These are phyloP conservation scores for Apiotrichum veenhuisii DNA, from an alignment of 1,284 basidiomycete genomes.

Conservation along the genomic window DNA sequence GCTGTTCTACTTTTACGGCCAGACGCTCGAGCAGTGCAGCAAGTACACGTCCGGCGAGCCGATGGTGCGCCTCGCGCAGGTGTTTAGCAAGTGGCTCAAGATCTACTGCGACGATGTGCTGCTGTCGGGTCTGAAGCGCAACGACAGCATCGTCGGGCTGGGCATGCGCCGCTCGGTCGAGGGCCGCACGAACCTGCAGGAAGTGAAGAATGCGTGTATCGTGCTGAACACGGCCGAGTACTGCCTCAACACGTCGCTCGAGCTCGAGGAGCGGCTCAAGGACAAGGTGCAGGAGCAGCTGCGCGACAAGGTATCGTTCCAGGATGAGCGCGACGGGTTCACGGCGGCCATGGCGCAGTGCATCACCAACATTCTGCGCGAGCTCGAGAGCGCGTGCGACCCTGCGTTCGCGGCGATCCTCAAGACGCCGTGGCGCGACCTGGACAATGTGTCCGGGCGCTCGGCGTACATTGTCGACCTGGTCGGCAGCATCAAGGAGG, in stretches of 20 bases:
- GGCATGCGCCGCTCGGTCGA: constrained; percentile 65
- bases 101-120: constrained; percentile 92
- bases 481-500: constrained; percentile 79
- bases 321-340: constrained; percentile 82
- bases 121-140: constrained; percentile 64
- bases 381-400: constrained; percentile 77
- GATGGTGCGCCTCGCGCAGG: constrained; percentile 68
- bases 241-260: constrained; percentile 83
- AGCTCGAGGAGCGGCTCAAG: constrained; percentile 88
- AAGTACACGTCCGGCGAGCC: constrained; percentile 71
- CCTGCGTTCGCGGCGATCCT: constrained; percentile 68
- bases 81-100: constrained; percentile 90
- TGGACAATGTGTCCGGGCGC: constrained; percentile 78
- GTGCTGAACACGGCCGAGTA: constrained; percentile 97
- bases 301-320: constrained; percentile 74
- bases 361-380: constrained; percentile 70
- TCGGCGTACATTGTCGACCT: constrained; percentile 76
- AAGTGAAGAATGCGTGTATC: constrained; percentile 75
- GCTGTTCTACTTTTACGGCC: constrained; percentile 94
- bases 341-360: constrained; percentile 77
- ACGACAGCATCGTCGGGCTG: constrained; percentile 34
- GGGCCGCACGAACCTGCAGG: constrained; percentile 65
- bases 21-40: constrained; percentile 89
- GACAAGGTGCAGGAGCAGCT: constrained; percentile 73
- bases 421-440: constrained; percentile 67